phyloP scores from a whole-genome alignment of 2,329 filamentous ascomycete genomes.

The Botrytis deweyae region DNA sequence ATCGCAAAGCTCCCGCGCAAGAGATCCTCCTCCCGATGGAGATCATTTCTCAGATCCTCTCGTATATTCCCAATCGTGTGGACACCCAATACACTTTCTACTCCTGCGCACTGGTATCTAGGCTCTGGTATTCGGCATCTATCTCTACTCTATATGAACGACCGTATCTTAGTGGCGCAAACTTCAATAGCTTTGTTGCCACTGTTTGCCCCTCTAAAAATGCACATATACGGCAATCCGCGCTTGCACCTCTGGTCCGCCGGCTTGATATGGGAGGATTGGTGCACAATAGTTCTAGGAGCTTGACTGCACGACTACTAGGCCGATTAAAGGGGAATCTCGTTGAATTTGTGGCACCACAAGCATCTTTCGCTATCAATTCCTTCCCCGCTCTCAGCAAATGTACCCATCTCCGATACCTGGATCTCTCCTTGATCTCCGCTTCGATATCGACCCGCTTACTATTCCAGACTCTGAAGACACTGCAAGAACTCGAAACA shows the following conservation, averaged over 20 bases:
- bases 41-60: constrained; percentile 38
- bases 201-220: constrained; percentile 41
- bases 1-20: constrained; percentile 20
- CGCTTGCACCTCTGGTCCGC: constrained; percentile 36
- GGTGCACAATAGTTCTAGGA: constrained; percentile 38
- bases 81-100: constrained; percentile 33
- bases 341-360: constrained; percentile 39
- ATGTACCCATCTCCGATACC: constrained; percentile 36
- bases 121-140: constrained; percentile 37
- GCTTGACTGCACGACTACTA: constrained; percentile 38
- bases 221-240: constrained; percentile 38
- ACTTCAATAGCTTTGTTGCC: constrained; percentile 38
- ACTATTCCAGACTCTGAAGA: constrained; percentile 38
- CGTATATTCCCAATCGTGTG: constrained; percentile 32
- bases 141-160: constrained; percentile 35
- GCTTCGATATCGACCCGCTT: constrained; percentile 37
- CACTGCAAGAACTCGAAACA: constrained; percentile 35
- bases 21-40: constrained; percentile 38
- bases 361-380: constrained; percentile 40
- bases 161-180: constrained; percentile 35
- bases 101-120: constrained; percentile 37
- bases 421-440: constrained; percentile 39
- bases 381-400: constrained; percentile 40
- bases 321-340: constrained; percentile 39
- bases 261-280: constrained; percentile 39